Base-by-base conservation (phyloP, 176 grass and related monocot species). In the Dendrocalamus sinicus region DNA sequence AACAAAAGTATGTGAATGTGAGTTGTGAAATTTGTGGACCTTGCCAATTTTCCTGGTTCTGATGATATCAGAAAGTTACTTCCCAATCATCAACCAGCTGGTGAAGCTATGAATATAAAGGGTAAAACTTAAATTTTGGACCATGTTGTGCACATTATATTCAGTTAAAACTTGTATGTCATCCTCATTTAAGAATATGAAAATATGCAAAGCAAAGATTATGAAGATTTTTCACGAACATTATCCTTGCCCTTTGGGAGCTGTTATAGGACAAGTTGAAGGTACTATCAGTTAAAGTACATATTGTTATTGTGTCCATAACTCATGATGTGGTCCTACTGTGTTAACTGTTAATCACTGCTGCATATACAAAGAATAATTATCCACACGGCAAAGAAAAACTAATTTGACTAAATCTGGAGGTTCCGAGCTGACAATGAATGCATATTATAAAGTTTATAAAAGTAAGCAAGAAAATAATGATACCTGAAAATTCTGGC, bases 401-500 rank as follows among this genome's bases (percentile, higher is more conserved):
- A 46, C 9, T 51, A 75, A 71, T 23, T 70, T n/a, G 8, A 54
- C 16, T 74, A 80, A 48, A 76, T 47, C 9, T 19, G 11, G 8
- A 48, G 58, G 19, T 37, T n/a, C 9, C n/a, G 67, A n/a, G 59
- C 37, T 78, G 48, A 73, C 68, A 79, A 50, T 35, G 10, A 53
- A 75, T 70, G 51, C 6, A 52, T 30, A 61, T 74, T 39, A 71
- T 87, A 37, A 59, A 63, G 47, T 73, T 83, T 50, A 80, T 52
- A 32, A 74, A 71, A 86, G 64, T 20, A 76, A 52, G 39, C 86
- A 67, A 60, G 39, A 52, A 70, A 80, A 78, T 23, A 77, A 57
- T 1, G 80, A 72, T 95, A 98, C 95, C 95, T 98, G 93, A 26
- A 98, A 91, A 85, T 98, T 95, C 85, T 98, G 89, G 32, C 83